These are phyloP conservation scores for Fomitopsis palustris DNA, from an alignment of 1,284 basidiomycete genomes.

Conservation along the genomic window DNA sequence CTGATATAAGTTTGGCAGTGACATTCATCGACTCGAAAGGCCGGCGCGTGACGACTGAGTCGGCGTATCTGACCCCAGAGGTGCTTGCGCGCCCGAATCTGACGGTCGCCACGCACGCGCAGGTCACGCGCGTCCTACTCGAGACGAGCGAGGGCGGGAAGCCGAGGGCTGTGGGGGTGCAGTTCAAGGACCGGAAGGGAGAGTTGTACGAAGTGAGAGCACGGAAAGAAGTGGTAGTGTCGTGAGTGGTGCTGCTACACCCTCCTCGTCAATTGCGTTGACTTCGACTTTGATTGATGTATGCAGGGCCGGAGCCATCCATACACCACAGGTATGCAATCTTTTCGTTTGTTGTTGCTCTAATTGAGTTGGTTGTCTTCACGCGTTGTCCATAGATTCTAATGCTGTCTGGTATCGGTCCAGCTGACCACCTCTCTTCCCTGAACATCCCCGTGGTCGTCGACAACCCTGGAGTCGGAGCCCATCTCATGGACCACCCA, in stretches of 20 bases:
- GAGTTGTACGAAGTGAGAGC: constrained; percentile 42
- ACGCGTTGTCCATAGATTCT: constrained; percentile 44
- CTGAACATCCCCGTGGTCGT: constrained; percentile 47
- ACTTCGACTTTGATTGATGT: background rate
- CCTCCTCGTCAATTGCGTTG: background rate
- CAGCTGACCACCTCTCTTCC: constrained; percentile 46
- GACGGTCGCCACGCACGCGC: constrained; percentile 50
- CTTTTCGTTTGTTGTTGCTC: too few species aligned
- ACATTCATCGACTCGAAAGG: constrained; percentile 53
- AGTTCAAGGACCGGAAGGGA: constrained; percentile 42
- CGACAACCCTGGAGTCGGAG: constrained; percentile 58
- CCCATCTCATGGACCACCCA: constrained; percentile 57
- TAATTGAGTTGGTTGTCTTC: too few species aligned
- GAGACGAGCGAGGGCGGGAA: constrained; percentile 31
- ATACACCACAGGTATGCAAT: constrained; percentile 62
- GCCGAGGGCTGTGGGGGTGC: constrained; percentile 57
- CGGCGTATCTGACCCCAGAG: constrained; percentile 59
- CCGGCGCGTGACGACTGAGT: constrained; percentile 56
- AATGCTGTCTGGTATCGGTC: constrained; percentile 68
- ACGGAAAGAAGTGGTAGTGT: constrained; percentile 58
- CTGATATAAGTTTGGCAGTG: constrained; percentile 37
- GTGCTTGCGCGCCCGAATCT: constrained; percentile 62
- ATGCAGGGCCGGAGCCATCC: constrained; percentile 56
- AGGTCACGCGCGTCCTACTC: constrained; percentile 57
- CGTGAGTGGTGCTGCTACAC: constrained; percentile 35